Evolutionary conservation across 768 basidiomycete genomes (phyloP).

Genomic region (Termitomyces sp.): DNA sequence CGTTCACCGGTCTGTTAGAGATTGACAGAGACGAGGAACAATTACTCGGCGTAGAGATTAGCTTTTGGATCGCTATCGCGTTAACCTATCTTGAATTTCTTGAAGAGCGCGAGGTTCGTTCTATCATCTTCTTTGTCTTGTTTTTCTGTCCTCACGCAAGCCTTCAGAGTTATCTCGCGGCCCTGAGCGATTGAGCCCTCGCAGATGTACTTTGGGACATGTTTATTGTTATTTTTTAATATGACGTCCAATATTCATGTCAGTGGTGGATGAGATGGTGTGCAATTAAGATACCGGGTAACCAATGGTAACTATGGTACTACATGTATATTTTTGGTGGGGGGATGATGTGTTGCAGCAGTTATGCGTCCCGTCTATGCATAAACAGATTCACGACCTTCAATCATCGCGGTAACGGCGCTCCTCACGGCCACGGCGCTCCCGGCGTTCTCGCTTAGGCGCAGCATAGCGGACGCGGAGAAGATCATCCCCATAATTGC

Average conservation of each 20-base stretch:
- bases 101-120: constrained; percentile 70
- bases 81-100: constrained; percentile 77
- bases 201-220: no score
- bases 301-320: constrained; percentile 1
- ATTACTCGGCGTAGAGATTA: constrained; percentile 64
- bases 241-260: no score
- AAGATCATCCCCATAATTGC: constrained; percentile 27
- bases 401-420: no score
- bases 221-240: background rate
- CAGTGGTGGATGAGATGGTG: no score
- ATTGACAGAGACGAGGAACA: constrained; percentile 54
- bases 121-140: background rate
- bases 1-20: constrained; percentile 60
- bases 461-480: constrained; percentile 40
- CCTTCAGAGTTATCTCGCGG: constrained; percentile 57
- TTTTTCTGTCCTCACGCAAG: background rate
- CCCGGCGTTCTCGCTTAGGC: background rate
- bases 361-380: background rate
- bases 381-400: no score
- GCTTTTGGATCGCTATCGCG: constrained; percentile 75
- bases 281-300: constrained; percentile 4
- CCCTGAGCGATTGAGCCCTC: constrained; percentile 39
- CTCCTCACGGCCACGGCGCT: background rate
- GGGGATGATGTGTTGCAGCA: background rate
- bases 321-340: background rate